phyloP scores from a whole-genome alignment of 805 yeast species.

The Starmerella floricola region DNA sequence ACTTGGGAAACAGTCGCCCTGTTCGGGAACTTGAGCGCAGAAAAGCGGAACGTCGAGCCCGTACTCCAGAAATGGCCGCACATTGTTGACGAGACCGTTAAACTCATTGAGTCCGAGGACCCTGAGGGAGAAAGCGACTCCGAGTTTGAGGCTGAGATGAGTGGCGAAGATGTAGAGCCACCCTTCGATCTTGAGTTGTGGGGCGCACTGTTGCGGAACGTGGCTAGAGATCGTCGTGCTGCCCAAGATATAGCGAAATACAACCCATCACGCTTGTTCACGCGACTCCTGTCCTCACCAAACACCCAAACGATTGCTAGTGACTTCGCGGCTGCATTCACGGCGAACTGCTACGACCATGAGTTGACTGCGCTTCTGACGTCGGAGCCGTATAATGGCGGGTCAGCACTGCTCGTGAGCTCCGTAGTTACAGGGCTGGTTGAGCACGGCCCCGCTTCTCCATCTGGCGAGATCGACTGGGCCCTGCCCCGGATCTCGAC shows the following conservation, averaged over 20 bases:
- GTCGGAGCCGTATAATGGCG: constrained; percentile 3
- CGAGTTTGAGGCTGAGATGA: neutral
- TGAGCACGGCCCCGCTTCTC: neutral
- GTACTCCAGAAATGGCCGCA: constrained; percentile 15
- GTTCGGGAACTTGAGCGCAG: constrained; percentile 15
- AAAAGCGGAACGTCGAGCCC: constrained; percentile 1
- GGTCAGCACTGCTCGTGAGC: constrained; percentile 2
- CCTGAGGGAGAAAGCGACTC: constrained; percentile 3
- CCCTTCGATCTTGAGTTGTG: constrained; percentile 12
- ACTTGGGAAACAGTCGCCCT: constrained; percentile 17
- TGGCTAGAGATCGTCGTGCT: constrained; percentile 7
- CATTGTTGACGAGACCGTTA: constrained; percentile 6
- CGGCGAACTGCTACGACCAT: constrained; percentile 7
- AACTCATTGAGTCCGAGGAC: constrained; percentile 9
- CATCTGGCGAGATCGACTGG: constrained; percentile 3
- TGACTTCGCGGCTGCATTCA: constrained; percentile 4
- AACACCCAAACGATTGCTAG: constrained; percentile 1
- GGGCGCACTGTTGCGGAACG: constrained; percentile 16
- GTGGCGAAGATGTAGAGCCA: constrained; percentile 6
- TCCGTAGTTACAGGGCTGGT: constrained; percentile 2
- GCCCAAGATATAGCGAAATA: constrained; percentile 7
- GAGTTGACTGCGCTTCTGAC: constrained; percentile 3
- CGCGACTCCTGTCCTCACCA: constrained; percentile 2
- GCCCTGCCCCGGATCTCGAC: neutral
- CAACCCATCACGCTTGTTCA: constrained; percentile 5